Conservation (phyloP, 1,284 basidiomycete species). For the Serendipita sp. region DNA sequence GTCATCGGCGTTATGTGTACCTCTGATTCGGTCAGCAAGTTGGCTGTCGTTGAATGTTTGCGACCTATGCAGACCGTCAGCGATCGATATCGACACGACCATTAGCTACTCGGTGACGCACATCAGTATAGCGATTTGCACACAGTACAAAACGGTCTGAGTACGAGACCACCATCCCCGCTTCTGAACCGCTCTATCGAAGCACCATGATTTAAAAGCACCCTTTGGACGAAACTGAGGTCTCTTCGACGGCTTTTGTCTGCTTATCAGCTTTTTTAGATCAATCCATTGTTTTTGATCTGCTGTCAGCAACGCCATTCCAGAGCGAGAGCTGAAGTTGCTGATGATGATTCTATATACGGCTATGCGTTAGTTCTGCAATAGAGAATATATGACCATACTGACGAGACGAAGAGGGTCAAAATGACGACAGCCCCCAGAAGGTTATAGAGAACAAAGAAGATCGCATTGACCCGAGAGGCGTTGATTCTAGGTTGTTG, state of each 20-base stretch:
- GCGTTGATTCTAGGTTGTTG: constrained; percentile 60
- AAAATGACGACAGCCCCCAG: constrained; percentile 84
- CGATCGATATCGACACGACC: neutral
- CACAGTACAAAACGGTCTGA: constrained; percentile 70
- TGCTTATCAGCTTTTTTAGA: constrained; percentile 73
- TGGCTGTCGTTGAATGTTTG: constrained; percentile 55
- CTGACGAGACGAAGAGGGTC: constrained; percentile 75
- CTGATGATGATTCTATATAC: constrained; percentile 77
- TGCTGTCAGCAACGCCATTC: constrained; percentile 69
- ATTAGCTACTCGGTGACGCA: constrained; percentile 25
- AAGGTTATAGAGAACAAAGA: constrained; percentile 88
- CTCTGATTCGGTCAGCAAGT: constrained; percentile 47
- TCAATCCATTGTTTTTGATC: constrained; percentile 96
- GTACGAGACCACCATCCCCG: constrained; percentile 85
- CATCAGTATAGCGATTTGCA: constrained; percentile 83
- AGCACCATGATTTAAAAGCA: constrained; percentile 72
- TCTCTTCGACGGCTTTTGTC: constrained; percentile 76
- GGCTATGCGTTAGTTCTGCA: constrained; percentile 11
- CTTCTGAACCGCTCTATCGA: constrained; percentile 78
- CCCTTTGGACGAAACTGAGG: constrained; percentile 48
- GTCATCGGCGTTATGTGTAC: constrained; percentile 29
- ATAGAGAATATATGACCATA: constrained; percentile 2
- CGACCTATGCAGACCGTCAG: constrained; percentile 37
- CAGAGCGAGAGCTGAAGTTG: constrained; percentile 80
- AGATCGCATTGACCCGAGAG: constrained; percentile 73